Evolutionary conservation across 352 stramenopile genomes (phyloP).

Genomic region (Globisporangium rhizosaccharum): DNA sequence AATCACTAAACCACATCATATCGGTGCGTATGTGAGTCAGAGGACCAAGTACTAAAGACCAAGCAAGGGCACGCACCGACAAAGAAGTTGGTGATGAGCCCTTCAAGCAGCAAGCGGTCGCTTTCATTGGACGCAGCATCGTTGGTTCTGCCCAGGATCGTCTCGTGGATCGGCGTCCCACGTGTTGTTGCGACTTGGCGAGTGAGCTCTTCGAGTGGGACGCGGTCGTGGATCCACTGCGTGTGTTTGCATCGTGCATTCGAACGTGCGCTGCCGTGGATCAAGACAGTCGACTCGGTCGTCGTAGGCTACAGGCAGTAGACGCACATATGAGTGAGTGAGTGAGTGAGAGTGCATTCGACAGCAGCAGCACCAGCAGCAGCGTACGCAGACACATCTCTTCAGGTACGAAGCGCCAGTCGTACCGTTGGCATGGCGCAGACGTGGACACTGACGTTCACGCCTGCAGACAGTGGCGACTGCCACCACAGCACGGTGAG

Average conservation of each 20-base stretch:
- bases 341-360: neutral
- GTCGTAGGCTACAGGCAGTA: slow-evolving; percentile 19
- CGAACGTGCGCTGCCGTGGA: slow-evolving; percentile 36
- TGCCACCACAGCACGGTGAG: slow-evolving; percentile 62
- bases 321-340: no score
- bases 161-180: slow-evolving; percentile 42
- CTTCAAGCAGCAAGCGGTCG: slow-evolving; percentile 54
- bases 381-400: no score
- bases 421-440: slow-evolving; percentile 42
- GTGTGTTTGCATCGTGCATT: slow-evolving; percentile 67
- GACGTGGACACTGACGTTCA: slow-evolving; percentile 40
- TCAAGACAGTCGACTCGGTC: slow-evolving; percentile 34
- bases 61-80: slow-evolving; percentile 30
- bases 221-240: slow-evolving; percentile 57
- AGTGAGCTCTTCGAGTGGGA: slow-evolving; percentile 36
- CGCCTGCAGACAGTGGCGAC: slow-evolving; percentile 3
- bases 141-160: slow-evolving; percentile 32
- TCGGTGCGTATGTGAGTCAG: slow-evolving; percentile 2
- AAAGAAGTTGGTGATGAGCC: slow-evolving; percentile 78
- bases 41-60: neutral
- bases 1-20: slow-evolving; percentile 24
- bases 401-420: neutral
- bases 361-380: neutral
- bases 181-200: slow-evolving; percentile 12
- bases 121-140: neutral